phyloP scores from a whole-genome alignment of 2,329 filamentous ascomycete genomes.

The Colletotrichum magnum region DNA sequence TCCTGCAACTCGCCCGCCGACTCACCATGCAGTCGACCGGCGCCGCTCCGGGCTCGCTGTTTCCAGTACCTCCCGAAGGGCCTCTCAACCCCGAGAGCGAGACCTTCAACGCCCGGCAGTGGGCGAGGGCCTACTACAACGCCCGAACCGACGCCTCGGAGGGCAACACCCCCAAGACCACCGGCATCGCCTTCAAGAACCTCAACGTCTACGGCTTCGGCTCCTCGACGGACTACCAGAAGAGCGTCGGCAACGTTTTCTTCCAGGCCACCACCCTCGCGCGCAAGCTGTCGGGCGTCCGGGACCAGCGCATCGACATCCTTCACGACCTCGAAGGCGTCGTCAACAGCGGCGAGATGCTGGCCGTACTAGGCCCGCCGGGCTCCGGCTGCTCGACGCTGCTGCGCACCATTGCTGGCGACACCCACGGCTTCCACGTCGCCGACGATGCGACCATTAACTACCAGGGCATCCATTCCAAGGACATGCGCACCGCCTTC shows the following conservation, averaged over 20 bases:
- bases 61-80: slow-evolving; percentile 45
- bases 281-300: slow-evolving; percentile 46
- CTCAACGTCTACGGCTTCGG: slow-evolving; percentile 60
- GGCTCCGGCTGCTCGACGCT: slow-evolving; percentile 76
- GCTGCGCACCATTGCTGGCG: slow-evolving; percentile 75
- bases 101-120: slow-evolving; percentile 58
- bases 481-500: slow-evolving; percentile 40
- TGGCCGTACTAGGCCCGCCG: slow-evolving; percentile 70
- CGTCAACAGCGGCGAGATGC: slow-evolving; percentile 68
- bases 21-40: slow-evolving; percentile 45
- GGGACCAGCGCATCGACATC: slow-evolving; percentile 59
- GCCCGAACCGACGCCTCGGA: slow-evolving; percentile 44
- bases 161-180: slow-evolving; percentile 47
- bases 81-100: slow-evolving; percentile 56
- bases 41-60: slow-evolving; percentile 44
- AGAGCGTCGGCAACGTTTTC: slow-evolving; percentile 56
- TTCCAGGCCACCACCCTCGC: slow-evolving; percentile 46
- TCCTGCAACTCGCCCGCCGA: slow-evolving; percentile 48
- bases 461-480: slow-evolving; percentile 37
- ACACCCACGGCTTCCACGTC: slow-evolving; percentile 70
- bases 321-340: slow-evolving; percentile 67
- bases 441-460: slow-evolving; percentile 32
- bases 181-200: slow-evolving; percentile 58
- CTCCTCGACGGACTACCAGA: slow-evolving; percentile 58
- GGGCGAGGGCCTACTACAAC: slow-evolving; percentile 57